Evolutionary conservation across 2,329 filamentous ascomycete species (phyloP), one percentile per base, ranked within the genome.

Genomic region (Beauveria pseudobassiana): DNA sequence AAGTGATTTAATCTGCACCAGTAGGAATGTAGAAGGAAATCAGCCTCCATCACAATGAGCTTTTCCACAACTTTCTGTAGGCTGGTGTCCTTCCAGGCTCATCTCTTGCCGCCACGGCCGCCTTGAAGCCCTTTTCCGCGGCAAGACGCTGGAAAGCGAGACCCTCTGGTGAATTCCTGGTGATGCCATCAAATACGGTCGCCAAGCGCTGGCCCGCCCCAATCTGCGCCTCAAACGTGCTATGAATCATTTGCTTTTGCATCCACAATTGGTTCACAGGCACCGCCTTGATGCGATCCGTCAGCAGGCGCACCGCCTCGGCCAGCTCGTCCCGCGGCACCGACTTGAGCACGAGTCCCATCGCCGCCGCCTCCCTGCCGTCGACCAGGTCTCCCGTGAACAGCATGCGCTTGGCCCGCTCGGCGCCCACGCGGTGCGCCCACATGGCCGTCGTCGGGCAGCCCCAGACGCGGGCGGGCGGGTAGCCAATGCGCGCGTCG

Each of bases 391-490:
- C 64, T 5, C 61, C 62, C 14, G 62, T 65, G 20, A 64, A 62
- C 22, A 65, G 51, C 63, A 63, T 62, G 18, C 61, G 46, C 54
- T 64, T 65, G 1, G 61, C 63, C 45, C 56, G 62, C 34, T 63
- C 62, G n/a, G 59, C 28, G 14, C 63, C 62, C 6, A 65, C 61
- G 24, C 59, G 51, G 55, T 62, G 56, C 38, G 62, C 56, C 63
- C 63, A 65, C 62, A 65, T 63, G 38, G 59, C 62, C 43, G 59
- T 65, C 14, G 62, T 65, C 18, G 62, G 63, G 40, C 62, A 65
- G 5, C 62, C 63, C 62, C 62, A 63, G 52, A 60, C 62, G 16
- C 63, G 55, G 10, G 53, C 50, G 16, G 62, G 62, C 48, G 63
- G 59, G 46, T 64, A 64, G 16, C 62, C 63, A 40, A 62, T 64